phyloP scores from a whole-genome alignment of 129 eudicot species.

The Glebionis coronaria region DNA sequence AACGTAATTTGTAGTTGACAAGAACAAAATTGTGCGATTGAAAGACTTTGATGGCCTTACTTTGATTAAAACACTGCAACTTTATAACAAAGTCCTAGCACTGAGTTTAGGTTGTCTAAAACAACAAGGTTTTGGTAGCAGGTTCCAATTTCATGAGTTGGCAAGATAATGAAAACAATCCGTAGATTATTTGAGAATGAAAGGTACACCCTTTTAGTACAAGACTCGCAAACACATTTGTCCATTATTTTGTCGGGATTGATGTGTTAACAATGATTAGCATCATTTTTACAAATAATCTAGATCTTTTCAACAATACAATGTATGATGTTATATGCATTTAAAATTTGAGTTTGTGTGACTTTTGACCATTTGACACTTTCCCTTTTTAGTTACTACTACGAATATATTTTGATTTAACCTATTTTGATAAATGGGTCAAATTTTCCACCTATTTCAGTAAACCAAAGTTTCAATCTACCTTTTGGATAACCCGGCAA shows the following conservation, averaged over 20 bases:
- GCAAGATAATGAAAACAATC: too few relatives aligned
- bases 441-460: neutral
- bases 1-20: neutral
- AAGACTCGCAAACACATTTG: too few relatives aligned
- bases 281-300: too few relatives aligned
- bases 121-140: neutral
- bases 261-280: too few relatives aligned
- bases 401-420: neutral
- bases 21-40: neutral
- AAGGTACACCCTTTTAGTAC: too few relatives aligned
- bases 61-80: neutral
- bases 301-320: neutral
- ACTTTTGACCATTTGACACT: neutral
- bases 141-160: too few relatives aligned
- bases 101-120: neutral
- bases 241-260: too few relatives aligned
- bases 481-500: slow-evolving; percentile 98
- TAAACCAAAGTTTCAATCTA: slow-evolving; percentile 23
- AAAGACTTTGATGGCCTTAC: neutral
- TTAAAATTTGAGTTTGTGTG: neutral
- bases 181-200: too few relatives aligned
- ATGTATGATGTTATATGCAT: neutral
- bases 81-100: neutral
- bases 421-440: neutral
- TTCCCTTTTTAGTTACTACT: too few relatives aligned